Base-by-base conservation (phyloP, 1,139 yeast species). In the Protomyces inundatus region DNA sequence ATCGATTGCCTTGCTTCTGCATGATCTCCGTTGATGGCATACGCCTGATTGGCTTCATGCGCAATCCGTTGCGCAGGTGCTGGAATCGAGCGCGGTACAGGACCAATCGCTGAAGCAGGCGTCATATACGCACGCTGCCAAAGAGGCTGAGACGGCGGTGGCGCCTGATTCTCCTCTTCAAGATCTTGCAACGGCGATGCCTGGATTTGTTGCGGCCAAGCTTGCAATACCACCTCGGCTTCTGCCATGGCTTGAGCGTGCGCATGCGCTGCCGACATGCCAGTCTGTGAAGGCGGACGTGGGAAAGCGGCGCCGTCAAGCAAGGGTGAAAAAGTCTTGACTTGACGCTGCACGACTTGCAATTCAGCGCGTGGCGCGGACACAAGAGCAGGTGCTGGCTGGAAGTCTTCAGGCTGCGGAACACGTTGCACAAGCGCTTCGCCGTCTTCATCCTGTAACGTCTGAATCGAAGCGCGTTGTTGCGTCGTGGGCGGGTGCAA, bases 261-360 rank as follows among this genome's bases (percentile, higher is more conserved):
- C 6, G 16, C 32, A 10, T 10, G 30, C n/a, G 16, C 16, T 14
- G 10, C 48, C 6, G 23, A 3, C 5, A 14, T 9, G 12, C 48
- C 48, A 6, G 23, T 42, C 16, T 42, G 16, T 9, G 48, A 42
- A 5, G 48, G 48, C 23, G 48, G 48, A 10, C 35, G 32, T 6
- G 62, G 62, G 50, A 58, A 58, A 30, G 56, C 42, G 16, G 39
- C 62, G 4, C 62, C 62, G 33, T 33, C 37, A 3, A 58, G 23
- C 32, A 58, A 37, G 23, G 62, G 62, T 14, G 62, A 58, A 50
- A 58, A 58, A 32, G 50, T 58, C 14, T 51, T 50, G 36, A 37
- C 12, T 14, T 42, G 30, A 30, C 48, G 48, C 9, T 42, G 16
- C 10, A 16, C 32, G 23, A 16, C 23, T 10, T 14, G 32, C 48